Conservation (phyloP, 306 rosid genomes). For the Cucumis cinereus region DNA sequence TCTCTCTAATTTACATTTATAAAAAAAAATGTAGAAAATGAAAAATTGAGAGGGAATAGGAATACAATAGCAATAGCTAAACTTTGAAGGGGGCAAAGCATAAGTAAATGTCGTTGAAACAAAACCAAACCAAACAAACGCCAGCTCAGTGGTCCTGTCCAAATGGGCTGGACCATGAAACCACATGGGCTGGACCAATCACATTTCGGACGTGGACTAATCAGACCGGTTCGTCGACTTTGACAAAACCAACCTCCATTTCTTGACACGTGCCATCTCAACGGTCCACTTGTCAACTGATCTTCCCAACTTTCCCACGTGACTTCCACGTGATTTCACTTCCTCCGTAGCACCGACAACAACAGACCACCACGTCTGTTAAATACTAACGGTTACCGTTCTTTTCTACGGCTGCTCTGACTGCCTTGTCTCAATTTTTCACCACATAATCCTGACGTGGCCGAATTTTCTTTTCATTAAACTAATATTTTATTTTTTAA, state of each 20-base stretch:
- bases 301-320: neutral
- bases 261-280: neutral
- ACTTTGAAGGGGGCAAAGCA: too few species aligned
- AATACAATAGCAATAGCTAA: too few species aligned
- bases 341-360: neutral
- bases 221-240: neutral
- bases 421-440: neutral
- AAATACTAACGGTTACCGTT: neutral
- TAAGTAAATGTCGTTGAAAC: too few species aligned
- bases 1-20: too few species aligned
- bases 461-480: neutral
- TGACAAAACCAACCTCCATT: neutral
- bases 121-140: too few species aligned
- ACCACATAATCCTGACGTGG: neutral
- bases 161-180: slow-evolving; percentile 3
- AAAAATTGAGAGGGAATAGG: too few species aligned
- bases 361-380: neutral
- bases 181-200: slow-evolving; percentile 3
- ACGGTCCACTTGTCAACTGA: neutral
- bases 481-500: neutral
- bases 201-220: neutral
- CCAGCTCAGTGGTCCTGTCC: neutral
- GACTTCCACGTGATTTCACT: neutral
- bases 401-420: neutral
- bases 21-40: too few species aligned